Evolutionary conservation across 352 stramenopile species (phyloP), one percentile per base, ranked within the genome.

Genomic region (Pythium coloratum): DNA sequence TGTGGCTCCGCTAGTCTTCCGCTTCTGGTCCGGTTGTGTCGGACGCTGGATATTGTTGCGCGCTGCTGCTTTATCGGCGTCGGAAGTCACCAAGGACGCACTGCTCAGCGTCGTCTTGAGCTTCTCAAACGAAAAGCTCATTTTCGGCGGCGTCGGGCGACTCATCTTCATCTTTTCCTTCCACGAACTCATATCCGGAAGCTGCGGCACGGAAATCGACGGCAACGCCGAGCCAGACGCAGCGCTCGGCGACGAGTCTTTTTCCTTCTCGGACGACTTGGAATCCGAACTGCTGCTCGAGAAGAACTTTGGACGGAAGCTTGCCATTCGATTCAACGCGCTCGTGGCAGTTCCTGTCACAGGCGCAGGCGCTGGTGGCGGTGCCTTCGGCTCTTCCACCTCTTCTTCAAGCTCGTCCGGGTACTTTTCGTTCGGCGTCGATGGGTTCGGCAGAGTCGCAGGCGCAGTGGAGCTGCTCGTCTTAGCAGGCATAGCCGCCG

Each of bases 11-110:
- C 59, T 66, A 6, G 51, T 54, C 5, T 63, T 59, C 2, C 58
- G 53, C 6, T 42, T 59, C 26, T 62, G 64, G 16, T 67, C 14
- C 2, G 46, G 46, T 16, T 67, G 64, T 49, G 69, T 76, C 14
- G 86, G 65, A 49, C 73, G 76, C 44, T 90, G 77, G 16, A 90
- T 70, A 40, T 92, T 90, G 59, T 70, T 73, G 30, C 67, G 50
- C 6, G 67, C 67, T 10, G 57, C 61, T 4, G 57, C 57, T 20
- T 67, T 69, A 24, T 73, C 67, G 5, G 61, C 56, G 14, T 74
- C 68, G 0, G 57, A 26, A 1, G 28, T 49, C n/a, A 54, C 50
- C 16, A 61, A 12, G 26, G 62, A 34, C 2, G 62, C 62, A 8
- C 26, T 70, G 46, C 47, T 74, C 32, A 74, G 62, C 62, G 68